Conservation (phyloP, 2,329 filamentous ascomycete genomes). For the Aspergillus fischeri region DNA sequence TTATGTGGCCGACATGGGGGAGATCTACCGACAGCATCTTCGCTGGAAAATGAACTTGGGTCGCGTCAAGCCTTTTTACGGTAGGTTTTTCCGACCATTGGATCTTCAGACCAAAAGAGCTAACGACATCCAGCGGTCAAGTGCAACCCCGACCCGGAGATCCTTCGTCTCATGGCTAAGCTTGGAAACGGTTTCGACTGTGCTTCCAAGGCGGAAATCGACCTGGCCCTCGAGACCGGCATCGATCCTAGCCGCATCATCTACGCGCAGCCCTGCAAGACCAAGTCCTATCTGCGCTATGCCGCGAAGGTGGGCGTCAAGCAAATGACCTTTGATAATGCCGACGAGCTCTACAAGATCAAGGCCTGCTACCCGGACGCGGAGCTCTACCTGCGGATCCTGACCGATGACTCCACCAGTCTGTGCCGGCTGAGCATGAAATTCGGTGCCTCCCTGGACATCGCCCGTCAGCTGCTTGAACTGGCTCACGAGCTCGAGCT, state of each 20-base stretch:
- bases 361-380: slow-evolving; percentile 85
- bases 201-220: slow-evolving; percentile 95
- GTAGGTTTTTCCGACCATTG: slow-evolving; percentile 49
- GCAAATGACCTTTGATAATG: slow-evolving; percentile 99
- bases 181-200: slow-evolving; percentile 97
- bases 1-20: slow-evolving; percentile 95
- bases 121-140: slow-evolving; percentile 69
- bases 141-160: slow-evolving; percentile 91
- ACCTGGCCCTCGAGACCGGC: slow-evolving; percentile 79
- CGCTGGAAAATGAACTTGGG: slow-evolving; percentile 94
- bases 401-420: slow-evolving; percentile 92
- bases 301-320: slow-evolving; percentile 80
- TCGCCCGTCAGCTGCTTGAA: slow-evolving; percentile 69
- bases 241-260: slow-evolving; percentile 89
- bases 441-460: slow-evolving; percentile 87
- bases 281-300: slow-evolving; percentile 92
- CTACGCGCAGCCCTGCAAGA: slow-evolving; percentile 99
- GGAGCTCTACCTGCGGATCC: slow-evolving; percentile 88
- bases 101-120: neutral
- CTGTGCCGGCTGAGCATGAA: slow-evolving; percentile 95
- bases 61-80: slow-evolving; percentile 94
- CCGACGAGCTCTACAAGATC: slow-evolving; percentile 96
- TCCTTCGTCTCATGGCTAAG: slow-evolving; percentile 79
- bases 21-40: slow-evolving; percentile 97
- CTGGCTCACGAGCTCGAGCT: slow-evolving; percentile 78